phyloP scores from a whole-genome alignment of 352 stramenopile genomes.

The Phytophthora boehmeriae region DNA sequence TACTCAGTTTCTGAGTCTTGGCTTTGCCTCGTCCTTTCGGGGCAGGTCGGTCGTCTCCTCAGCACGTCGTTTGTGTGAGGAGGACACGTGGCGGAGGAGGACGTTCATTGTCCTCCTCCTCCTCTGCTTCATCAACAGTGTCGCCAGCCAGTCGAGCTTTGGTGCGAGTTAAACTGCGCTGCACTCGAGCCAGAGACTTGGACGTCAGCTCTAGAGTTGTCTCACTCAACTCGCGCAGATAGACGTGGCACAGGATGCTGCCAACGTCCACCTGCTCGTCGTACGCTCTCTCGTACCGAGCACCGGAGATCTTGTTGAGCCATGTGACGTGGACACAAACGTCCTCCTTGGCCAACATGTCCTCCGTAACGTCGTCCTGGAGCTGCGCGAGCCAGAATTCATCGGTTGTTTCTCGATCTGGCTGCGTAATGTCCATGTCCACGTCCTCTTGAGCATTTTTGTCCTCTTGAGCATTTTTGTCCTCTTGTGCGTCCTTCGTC shows the following conservation, averaged over 20 bases:
- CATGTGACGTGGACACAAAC: conserved; percentile 61
- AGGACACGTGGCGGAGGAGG: conserved; percentile 34
- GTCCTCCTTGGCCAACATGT: conserved; percentile 63
- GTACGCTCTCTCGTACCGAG: conserved; percentile 56
- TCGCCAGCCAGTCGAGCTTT: conserved; percentile 30
- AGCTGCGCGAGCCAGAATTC: conserved; percentile 77
- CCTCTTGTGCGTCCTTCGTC: neutral
- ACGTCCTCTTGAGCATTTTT: neutral
- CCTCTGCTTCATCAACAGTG: conserved; percentile 26
- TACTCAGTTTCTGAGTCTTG: conserved; percentile 47
- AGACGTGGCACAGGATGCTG: conserved; percentile 79
- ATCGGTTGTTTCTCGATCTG: conserved; percentile 6
- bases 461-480: too few species aligned
- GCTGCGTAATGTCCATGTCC: neutral
- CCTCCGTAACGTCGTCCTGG: conserved; percentile 75
- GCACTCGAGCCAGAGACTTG: conserved; percentile 64
- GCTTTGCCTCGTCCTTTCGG: neutral
- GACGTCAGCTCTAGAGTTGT: conserved; percentile 50
- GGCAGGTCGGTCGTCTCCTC: conserved; percentile 4
- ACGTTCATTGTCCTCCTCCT: conserved; percentile 63
- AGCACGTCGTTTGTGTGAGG: conserved; percentile 31
- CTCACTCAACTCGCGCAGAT: conserved; percentile 45
- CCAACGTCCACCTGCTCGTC: conserved; percentile 68
- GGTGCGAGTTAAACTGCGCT: conserved; percentile 49
- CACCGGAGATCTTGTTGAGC: conserved; percentile 46